phyloP scores from a whole-genome alignment of 2,329 filamentous ascomycete genomes.

The Colletotrichum chlorophyti region DNA sequence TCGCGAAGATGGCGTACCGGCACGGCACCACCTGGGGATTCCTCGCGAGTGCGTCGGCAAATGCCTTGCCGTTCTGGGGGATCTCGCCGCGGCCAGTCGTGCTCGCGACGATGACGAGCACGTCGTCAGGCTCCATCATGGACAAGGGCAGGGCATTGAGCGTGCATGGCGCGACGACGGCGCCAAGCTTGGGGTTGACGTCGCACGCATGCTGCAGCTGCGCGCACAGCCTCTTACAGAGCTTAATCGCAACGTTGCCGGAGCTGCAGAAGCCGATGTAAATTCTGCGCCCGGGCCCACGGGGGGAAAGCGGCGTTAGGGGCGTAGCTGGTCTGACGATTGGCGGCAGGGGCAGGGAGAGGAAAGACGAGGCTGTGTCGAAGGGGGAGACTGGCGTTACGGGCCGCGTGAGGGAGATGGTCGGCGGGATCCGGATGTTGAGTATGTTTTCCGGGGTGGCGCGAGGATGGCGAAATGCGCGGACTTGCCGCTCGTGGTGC shows the following conservation, averaged over 20 bases:
- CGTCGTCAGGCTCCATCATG: constrained; percentile 14
- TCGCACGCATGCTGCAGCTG: constrained; percentile 28
- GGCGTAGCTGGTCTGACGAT: constrained; percentile 19
- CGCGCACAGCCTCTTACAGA: constrained; percentile 25
- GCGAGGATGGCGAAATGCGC: not conserved
- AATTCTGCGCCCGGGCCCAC: constrained; percentile 18
- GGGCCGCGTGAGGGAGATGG: constrained; percentile 22
- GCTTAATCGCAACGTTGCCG: constrained; percentile 26
- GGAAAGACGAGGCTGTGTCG: constrained; percentile 9
- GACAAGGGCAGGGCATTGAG: constrained; percentile 22
- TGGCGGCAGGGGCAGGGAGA: constrained; percentile 9
- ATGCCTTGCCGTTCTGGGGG: constrained; percentile 24
- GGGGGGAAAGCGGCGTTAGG: constrained; percentile 17
- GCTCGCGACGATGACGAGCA: constrained; percentile 22
- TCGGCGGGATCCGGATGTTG: constrained; percentile 22
- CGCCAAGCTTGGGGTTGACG: constrained; percentile 18
- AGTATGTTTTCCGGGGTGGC: constrained; percentile 3
- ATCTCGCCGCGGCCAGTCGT: constrained; percentile 23
- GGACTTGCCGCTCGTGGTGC: constrained; percentile 6
- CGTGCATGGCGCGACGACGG: constrained; percentile 21
- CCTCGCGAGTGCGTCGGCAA: constrained; percentile 17
- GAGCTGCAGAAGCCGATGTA: constrained; percentile 28
- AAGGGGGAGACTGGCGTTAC: constrained; percentile 21
- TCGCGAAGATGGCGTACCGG: constrained; percentile 23
- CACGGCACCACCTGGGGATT: constrained; percentile 6